Conservation (phyloP, 345 rosid species). For the Anastatica hierochuntica region DNA sequence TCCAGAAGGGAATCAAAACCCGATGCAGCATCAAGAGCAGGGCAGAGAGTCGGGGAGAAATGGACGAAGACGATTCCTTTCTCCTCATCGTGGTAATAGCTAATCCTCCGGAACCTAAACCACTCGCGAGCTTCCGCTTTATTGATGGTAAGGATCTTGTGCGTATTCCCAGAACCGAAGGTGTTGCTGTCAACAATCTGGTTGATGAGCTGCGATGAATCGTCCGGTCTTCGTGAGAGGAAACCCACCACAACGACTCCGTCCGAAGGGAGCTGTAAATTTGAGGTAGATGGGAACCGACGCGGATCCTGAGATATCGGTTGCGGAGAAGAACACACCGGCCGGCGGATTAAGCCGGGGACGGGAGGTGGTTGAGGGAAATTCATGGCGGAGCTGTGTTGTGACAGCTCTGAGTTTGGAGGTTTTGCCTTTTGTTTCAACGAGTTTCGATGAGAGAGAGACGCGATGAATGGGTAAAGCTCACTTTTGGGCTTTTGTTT, state of each 20-base stretch:
- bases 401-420: conserved; percentile 4
- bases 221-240: conserved; percentile 43
- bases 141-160: conserved; percentile 29
- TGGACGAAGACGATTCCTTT: conserved; percentile 59
- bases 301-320: conserved; percentile 13
- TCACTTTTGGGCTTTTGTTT: no score
- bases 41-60: conserved; percentile 50
- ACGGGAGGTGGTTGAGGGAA: conserved; percentile 38
- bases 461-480: no score
- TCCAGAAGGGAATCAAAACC: conserved; percentile 35
- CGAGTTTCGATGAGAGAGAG: no score
- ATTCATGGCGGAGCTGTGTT: conserved; percentile 37
- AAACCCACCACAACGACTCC: conserved; percentile 73
- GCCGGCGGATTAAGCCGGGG: conserved; percentile 71
- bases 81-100: conserved; percentile 55
- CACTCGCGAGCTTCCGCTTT: conserved; percentile 46
- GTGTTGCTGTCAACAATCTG: conserved; percentile 46
- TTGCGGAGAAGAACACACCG: conserved; percentile 3
- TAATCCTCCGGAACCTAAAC: conserved; percentile 54
- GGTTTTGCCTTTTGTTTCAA: no score
- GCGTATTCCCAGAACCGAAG: conserved; percentile 57
- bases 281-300: conserved; percentile 28
- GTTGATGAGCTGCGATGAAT: conserved; percentile 56
- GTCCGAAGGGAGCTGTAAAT: no score
- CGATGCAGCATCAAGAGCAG: conserved; percentile 25